Base-by-base conservation (phyloP, 2,329 filamentous ascomycete genomes). In the Sporothrix dimorphospora region DNA sequence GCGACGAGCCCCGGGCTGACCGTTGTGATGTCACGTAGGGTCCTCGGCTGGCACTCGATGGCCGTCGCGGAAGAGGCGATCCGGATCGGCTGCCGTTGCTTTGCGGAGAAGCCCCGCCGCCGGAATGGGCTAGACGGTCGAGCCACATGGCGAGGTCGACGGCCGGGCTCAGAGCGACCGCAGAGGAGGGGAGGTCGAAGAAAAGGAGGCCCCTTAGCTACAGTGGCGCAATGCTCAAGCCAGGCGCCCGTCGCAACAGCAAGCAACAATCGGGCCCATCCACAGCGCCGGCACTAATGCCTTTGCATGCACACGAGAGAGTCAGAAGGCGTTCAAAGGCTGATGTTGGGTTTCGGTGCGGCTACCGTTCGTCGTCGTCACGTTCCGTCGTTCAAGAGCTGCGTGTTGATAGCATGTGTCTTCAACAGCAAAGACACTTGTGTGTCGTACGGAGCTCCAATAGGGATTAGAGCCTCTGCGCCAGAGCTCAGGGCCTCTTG, bases 101-200 rank as follows among this genome's bases (percentile, higher is more conserved):
- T 78, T 89, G 85, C 73, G 82, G 88, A 72, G 89, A 89, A 75
- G 88, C 4, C 21, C 59, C 86, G 72, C 88, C 85, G 75, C 82
- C 83, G 74, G 81, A 89, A 84, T 80, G 88, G 75, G 92, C 91
- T 76, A 97, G 89, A 80, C 94, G 91, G 84, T 97, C 94, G 79
- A 97, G 89, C 94, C 94, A 97, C 93, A 97, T 97, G 77, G 77
- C 82, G 78, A 73, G 72, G 27, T 12, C n/a, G 45, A 53, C 59
- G 30, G 45, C 19, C 24, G 53, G 51, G 9, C 19, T 55, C 40
- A 12, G 66, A 6, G 71, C 27, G 57, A 7, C 38, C 19, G 38
- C 27, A 24, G 57, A 61, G 8, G 34, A 38, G 47, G 8, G 11
- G 14, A 27, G 16, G 38, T 61, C 27, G 57, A 70, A 38, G 24